phyloP scores from a whole-genome alignment of 2,329 filamentous ascomycete species.

The Sclerotinia trifoliorum region DNA sequence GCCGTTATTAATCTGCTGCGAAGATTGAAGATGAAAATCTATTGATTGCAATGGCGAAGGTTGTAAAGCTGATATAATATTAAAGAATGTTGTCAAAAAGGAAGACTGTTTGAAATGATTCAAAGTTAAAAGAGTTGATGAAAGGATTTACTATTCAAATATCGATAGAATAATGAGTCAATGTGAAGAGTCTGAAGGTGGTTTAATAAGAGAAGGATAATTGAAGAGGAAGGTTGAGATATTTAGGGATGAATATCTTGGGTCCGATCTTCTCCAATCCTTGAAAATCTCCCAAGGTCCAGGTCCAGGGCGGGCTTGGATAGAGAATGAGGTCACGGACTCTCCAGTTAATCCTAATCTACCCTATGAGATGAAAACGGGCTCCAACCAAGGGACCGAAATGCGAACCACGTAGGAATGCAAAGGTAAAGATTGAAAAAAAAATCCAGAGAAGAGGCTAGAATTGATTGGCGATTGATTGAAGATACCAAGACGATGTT shows the following conservation, averaged over 20 bases:
- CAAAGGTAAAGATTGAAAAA: background rate
- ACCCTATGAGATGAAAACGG: constrained; percentile 7
- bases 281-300: constrained; percentile 3
- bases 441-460: background rate
- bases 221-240: background rate
- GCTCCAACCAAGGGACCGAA: constrained; percentile 17
- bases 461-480: constrained; percentile 9
- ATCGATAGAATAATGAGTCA: background rate
- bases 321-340: constrained; percentile 19
- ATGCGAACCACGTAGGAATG: constrained; percentile 8
- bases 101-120: constrained; percentile 10
- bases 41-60: constrained; percentile 4
- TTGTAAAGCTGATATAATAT: background rate
- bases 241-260: constrained; percentile 7
- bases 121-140: background rate
- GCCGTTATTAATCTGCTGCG: background rate
- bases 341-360: background rate
- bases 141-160: background rate
- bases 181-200: background rate
- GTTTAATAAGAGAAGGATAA: background rate
- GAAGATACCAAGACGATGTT: background rate
- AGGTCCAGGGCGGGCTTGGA: background rate
- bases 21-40: constrained; percentile 13
- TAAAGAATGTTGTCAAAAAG: constrained; percentile 13
- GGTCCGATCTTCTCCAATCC: constrained; percentile 11